Evolutionary conservation across 805 yeast species (phyloP).

Genomic region (Sugiyamaella floridensis): DNA sequence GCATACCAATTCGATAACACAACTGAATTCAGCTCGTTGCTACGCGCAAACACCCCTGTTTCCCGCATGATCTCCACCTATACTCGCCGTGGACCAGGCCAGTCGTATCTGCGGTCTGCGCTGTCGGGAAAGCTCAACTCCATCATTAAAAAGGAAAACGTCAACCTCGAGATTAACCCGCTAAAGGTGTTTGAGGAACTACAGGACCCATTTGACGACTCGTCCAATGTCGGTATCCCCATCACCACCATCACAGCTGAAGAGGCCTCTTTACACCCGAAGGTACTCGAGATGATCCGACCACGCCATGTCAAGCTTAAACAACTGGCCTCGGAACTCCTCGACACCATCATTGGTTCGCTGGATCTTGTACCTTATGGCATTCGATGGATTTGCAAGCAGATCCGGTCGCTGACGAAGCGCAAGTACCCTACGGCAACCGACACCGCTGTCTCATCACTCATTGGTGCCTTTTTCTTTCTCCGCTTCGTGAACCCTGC

Average conservation of each 20-base stretch:
- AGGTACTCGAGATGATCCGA: conserved; percentile 24
- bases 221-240: background rate
- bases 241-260: conserved; percentile 24
- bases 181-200: conserved; percentile 29
- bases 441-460: conserved; percentile 28
- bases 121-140: conserved; percentile 24
- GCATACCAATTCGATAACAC: conserved; percentile 33
- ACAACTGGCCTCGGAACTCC: conserved; percentile 22
- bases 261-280: conserved; percentile 27
- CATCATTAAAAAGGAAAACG: conserved; percentile 23
- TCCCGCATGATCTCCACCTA: conserved; percentile 36
- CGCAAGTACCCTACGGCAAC: conserved; percentile 57
- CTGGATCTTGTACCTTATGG: conserved; percentile 59
- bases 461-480: conserved; percentile 80
- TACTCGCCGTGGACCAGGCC: conserved; percentile 36
- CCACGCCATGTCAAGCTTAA: conserved; percentile 25
- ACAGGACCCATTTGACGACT: conserved; percentile 16
- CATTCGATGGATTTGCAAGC: conserved; percentile 63
- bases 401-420: conserved; percentile 48
- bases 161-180: conserved; percentile 31
- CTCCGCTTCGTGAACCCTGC: conserved; percentile 82
- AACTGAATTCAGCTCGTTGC: conserved; percentile 30
- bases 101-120: conserved; percentile 30
- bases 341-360: conserved; percentile 54
- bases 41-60: conserved; percentile 36